These are phyloP conservation scores for Botrytis fabae DNA, from an alignment of 2,329 filamentous ascomycete genomes.

Conservation along the genomic window DNA sequence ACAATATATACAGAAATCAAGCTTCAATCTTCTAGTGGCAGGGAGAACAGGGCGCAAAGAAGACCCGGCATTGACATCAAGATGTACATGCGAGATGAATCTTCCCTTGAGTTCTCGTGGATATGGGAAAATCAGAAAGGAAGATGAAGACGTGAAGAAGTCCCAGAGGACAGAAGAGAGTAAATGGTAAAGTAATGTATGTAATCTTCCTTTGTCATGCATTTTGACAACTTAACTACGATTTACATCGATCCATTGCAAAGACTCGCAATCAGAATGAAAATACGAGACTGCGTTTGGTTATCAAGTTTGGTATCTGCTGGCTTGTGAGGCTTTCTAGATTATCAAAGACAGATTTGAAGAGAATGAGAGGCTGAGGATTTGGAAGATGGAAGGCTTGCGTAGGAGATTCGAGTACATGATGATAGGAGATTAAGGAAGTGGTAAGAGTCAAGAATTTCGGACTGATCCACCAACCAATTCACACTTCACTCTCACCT, in stretches of 20 bases:
- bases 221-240: rapidly evolving
- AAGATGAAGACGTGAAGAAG: background rate
- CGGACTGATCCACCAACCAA: background rate
- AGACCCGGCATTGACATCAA: background rate
- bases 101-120: background rate
- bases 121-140: too few relatives aligned
- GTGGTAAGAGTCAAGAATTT: background rate
- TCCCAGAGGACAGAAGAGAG: background rate
- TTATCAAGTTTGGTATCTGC: background rate
- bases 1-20: background rate
- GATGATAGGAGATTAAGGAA: background rate
- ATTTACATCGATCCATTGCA: rapidly evolving
- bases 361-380: background rate
- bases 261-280: background rate
- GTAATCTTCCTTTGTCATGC: background rate
- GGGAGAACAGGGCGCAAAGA: background rate
- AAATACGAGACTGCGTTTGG: background rate
- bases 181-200: background rate
- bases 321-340: background rate
- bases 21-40: background rate
- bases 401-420: background rate
- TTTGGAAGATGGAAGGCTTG: background rate
- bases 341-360: background rate
- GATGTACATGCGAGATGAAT: background rate
- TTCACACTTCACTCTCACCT: background rate